Evolutionary conservation across 1,284 basidiomycete species (phyloP).

Genomic region (Meripilus lineatus): DNA sequence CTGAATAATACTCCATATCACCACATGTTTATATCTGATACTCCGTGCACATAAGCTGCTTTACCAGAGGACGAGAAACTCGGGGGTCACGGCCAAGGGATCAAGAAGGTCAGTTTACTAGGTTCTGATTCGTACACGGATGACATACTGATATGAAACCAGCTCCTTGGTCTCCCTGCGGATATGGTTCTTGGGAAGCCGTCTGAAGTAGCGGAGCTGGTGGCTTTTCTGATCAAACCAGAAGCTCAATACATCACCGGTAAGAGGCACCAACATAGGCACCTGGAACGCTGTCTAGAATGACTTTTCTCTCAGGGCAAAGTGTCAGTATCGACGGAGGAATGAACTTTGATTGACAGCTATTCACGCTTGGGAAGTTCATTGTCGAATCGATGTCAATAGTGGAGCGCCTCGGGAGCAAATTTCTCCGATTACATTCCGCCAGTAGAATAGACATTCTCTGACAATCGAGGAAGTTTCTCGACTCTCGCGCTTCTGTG

Average conservation of each 20-base stretch:
- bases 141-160: background rate
- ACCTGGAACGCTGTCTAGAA: background rate
- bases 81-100: conserved; percentile 15
- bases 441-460: background rate
- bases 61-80: conserved; percentile 18
- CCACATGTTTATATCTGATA: background rate
- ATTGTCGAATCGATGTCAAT: background rate
- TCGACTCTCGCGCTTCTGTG: background rate
- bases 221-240: conserved; percentile 2
- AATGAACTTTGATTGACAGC: conserved; percentile 13
- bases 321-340: conserved; percentile 20
- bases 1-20: too few relatives aligned
- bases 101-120: conserved; percentile 12
- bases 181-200: background rate
- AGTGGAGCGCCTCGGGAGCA: background rate
- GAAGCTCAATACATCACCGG: background rate
- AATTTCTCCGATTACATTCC: background rate
- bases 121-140: background rate
- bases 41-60: conserved; percentile 8
- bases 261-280: too few relatives aligned
- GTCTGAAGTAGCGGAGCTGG: background rate
- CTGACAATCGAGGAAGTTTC: background rate
- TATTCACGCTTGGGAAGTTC: too few relatives aligned
- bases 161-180: background rate
- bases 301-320: conserved; percentile 15